Percentiles rank a stretch among this genome's conserved stretches.
Conservation (phyloP, 805 yeast species). For the Zygotorulaspora florentina region DNA sequence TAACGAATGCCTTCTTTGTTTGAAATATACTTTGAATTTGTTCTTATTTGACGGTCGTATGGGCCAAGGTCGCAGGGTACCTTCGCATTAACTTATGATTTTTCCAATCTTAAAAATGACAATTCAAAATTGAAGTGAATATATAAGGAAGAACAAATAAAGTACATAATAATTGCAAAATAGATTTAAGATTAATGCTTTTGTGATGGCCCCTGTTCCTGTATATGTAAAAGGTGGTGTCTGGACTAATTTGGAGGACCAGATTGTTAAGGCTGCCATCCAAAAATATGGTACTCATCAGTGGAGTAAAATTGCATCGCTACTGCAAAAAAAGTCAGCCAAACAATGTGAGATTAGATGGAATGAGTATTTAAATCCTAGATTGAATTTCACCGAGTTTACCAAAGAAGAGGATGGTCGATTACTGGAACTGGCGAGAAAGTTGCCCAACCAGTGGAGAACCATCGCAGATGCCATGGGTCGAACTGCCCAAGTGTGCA, state of each 20-base stretch:
- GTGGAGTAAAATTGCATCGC: conserved; percentile 89
- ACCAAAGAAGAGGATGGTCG: conserved; percentile 69
- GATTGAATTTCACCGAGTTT: conserved; percentile 63
- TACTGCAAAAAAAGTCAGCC: conserved; percentile 80
- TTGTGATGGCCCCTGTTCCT: conserved; percentile 44
- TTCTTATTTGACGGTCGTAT: neutral
- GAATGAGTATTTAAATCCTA: conserved; percentile 83
- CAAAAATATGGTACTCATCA: conserved; percentile 91
- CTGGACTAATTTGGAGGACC: conserved; percentile 85
- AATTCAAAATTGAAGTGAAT: neutral
- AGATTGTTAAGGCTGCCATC: conserved; percentile 83
- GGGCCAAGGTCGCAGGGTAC: neutral
- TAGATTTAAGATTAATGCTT: neutral
- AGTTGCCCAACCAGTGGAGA: conserved; percentile 92
- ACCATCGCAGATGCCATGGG: conserved; percentile 78
- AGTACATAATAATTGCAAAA: neutral
- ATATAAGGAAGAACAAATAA: neutral
- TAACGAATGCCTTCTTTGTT: neutral
- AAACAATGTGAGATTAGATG: conserved; percentile 91
- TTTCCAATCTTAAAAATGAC: neutral
- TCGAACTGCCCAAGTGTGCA: conserved; percentile 81
- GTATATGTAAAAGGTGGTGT: conserved; percentile 81
- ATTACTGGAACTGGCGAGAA: conserved; percentile 58
- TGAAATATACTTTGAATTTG: neutral
- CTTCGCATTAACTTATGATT: neutral